phyloP scores from a whole-genome alignment of 2,329 filamentous ascomycete genomes.

The Lecanosticta acicola region DNA sequence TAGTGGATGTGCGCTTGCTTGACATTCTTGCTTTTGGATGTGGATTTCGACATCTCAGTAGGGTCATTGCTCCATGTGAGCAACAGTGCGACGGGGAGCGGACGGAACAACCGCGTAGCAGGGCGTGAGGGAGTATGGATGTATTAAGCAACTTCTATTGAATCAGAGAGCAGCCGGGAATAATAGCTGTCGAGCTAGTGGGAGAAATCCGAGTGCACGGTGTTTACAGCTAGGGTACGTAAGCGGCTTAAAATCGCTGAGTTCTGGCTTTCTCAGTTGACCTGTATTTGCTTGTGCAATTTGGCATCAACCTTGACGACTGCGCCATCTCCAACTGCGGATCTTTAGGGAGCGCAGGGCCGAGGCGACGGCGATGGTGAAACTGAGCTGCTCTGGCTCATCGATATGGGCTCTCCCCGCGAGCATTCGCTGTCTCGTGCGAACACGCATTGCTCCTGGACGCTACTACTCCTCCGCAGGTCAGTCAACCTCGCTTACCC shows the following conservation, averaged over 20 bases:
- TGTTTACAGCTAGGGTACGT: no score
- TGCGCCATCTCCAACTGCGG: not conserved
- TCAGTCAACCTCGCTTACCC: constrained; percentile 8
- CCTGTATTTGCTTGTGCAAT: no score
- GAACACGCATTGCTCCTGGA: constrained; percentile 14
- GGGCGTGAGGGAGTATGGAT: not conserved
- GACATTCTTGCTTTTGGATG: constrained; percentile 40
- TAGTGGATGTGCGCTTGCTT: constrained; percentile 41
- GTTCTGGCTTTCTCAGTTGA: no score
- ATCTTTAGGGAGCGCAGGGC: not conserved
- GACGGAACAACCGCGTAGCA: not conserved
- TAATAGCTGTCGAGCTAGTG: not conserved
- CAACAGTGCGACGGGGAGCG: not conserved
- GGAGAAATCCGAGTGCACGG: not conserved
- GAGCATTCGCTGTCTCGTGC: constrained; percentile 17
- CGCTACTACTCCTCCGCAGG: constrained; percentile 19
- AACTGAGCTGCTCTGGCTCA: constrained; percentile 9
- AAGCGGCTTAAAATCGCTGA: no score
- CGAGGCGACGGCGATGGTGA: constrained; percentile 9
- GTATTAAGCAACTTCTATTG: no score
- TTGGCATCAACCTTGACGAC: no score
- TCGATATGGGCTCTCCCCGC: constrained; percentile 18
- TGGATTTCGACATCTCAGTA: constrained; percentile 38
- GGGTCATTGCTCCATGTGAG: constrained; percentile 29
- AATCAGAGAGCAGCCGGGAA: constrained; percentile 3